phyloP scores from a whole-genome alignment of 306 rosid genomes.

The Casuarina equisetifolia region DNA sequence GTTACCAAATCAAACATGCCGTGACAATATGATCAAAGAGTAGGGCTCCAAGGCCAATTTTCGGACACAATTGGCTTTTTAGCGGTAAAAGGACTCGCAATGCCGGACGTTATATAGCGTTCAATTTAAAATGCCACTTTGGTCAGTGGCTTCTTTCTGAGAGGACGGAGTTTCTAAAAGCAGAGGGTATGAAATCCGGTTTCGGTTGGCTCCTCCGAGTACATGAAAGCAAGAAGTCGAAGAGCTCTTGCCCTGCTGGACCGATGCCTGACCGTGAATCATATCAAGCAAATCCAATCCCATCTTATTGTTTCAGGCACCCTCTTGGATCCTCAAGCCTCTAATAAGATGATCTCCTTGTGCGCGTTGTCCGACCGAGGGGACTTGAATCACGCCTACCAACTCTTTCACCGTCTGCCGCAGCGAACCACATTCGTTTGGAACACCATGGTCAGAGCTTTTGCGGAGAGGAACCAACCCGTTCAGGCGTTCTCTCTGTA shows the following conservation, averaged over 20 bases:
- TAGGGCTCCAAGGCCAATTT: too few relatives aligned
- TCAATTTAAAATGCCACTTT: too few relatives aligned
- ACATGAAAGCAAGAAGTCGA: constrained; percentile 28
- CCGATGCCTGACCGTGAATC: constrained; percentile 31
- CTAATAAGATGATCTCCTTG: constrained; percentile 39
- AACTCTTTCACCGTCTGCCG: constrained; percentile 40
- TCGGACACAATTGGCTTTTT: too few relatives aligned
- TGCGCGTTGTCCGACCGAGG: constrained; percentile 18
- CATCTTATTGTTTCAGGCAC: constrained; percentile 38
- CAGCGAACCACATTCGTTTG: constrained; percentile 36
- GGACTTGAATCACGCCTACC: constrained; percentile 34
- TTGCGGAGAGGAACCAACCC: constrained; percentile 31
- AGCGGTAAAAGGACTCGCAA: too few relatives aligned
- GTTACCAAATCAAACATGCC: too few relatives aligned
- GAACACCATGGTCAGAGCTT: constrained; percentile 50
- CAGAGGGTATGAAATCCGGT: neutral
- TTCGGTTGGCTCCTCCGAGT: neutral
- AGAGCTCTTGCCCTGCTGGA: constrained; percentile 37
- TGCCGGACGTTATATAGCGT: too few relatives aligned
- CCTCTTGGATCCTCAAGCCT: constrained; percentile 41
- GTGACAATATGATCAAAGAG: too few relatives aligned
- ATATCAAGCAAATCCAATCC: constrained; percentile 44
- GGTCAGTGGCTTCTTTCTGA: too few relatives aligned
- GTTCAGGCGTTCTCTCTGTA: constrained; percentile 36
- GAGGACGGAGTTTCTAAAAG: too few relatives aligned